Percentiles rank a stretch among this genome's conserved stretches.
phyloP scores from a whole-genome alignment of 2,329 filamentous ascomycete genomes.

The Didymella glomerata region DNA sequence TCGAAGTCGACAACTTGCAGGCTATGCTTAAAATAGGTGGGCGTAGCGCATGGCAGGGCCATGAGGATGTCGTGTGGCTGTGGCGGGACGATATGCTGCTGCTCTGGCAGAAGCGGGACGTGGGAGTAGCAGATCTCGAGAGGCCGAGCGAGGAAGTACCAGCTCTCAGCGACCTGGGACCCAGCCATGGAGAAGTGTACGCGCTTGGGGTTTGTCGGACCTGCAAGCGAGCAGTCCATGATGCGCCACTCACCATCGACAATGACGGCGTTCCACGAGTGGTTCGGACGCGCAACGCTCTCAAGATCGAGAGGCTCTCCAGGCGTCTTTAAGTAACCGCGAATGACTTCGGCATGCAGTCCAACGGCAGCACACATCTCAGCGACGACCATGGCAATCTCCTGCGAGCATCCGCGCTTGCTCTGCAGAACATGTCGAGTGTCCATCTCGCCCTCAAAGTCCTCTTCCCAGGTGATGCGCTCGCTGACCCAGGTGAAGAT shows the following conservation, averaged over 20 bases:
- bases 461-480: slow-evolving; percentile 93
- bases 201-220: slow-evolving; percentile 86
- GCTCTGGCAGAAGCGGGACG: slow-evolving; percentile 82
- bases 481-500: slow-evolving; percentile 99
- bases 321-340: slow-evolving; percentile 88
- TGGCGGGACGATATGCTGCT: slow-evolving; percentile 92
- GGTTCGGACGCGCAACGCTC: slow-evolving; percentile 85
- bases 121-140: slow-evolving; percentile 95
- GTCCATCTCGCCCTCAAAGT: slow-evolving; percentile 86
- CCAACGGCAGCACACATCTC: slow-evolving; percentile 96
- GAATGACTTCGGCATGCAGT: slow-evolving; percentile 84
- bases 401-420: slow-evolving; percentile 84
- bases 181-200: slow-evolving; percentile 77
- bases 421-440: slow-evolving; percentile 83
- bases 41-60: slow-evolving; percentile 84
- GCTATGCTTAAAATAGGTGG: slow-evolving; percentile 84
- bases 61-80: slow-evolving; percentile 86
- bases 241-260: slow-evolving; percentile 96
- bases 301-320: slow-evolving; percentile 79
- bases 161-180: slow-evolving; percentile 77
- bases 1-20: slow-evolving; percentile 89
- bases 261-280: slow-evolving; percentile 97
- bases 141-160: slow-evolving; percentile 93
- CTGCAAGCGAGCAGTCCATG: slow-evolving; percentile 91
- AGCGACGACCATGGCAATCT: slow-evolving; percentile 85